Evolutionary conservation across 306 rosid species (phyloP).

Genomic region (Urtica urens): DNA sequence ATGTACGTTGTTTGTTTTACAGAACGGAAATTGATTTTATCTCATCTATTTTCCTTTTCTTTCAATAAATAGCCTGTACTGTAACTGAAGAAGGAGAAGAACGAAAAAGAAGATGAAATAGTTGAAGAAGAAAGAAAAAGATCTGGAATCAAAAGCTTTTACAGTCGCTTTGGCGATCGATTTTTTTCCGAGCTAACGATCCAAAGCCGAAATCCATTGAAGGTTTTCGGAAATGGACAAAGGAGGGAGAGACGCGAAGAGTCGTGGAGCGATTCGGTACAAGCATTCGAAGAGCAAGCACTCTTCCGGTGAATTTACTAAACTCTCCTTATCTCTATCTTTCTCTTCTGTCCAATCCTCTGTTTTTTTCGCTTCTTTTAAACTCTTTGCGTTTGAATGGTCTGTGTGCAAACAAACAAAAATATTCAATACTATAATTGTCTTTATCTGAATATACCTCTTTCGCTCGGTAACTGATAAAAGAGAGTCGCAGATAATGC

Average conservation of each 20-base stretch:
- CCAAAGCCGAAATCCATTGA: constrained; percentile 1
- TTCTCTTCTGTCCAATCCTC: constrained; percentile 2
- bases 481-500: constrained; percentile 33
- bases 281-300: constrained; percentile 29
- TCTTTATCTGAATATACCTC: constrained; percentile 32
- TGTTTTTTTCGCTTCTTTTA: not conserved
- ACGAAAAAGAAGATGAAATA: constrained; percentile 11
- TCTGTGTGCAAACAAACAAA: constrained; percentile 27
- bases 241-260: constrained; percentile 28
- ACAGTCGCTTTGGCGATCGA: constrained; percentile 1
- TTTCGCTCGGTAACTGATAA: constrained; percentile 21
- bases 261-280: constrained; percentile 42
- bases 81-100: constrained; percentile 4
- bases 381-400: constrained; percentile 8
- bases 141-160: constrained; percentile 11
- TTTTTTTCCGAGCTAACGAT: constrained; percentile 9
- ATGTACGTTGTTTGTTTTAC: constrained; percentile 8
- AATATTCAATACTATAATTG: constrained; percentile 15
- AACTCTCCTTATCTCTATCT: constrained; percentile 8
- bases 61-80: not conserved
- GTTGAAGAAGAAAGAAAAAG: constrained; percentile 4
- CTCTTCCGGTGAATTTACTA: constrained; percentile 34
- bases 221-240: constrained; percentile 33
- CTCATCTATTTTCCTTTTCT: not conserved
- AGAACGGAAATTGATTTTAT: too few relatives aligned